Percentiles rank a stretch among this genome's conserved stretches.
Conservation (phyloP, 495 filamentous ascomycete species). For the Umbilicaria muhlenbergii region DNA sequence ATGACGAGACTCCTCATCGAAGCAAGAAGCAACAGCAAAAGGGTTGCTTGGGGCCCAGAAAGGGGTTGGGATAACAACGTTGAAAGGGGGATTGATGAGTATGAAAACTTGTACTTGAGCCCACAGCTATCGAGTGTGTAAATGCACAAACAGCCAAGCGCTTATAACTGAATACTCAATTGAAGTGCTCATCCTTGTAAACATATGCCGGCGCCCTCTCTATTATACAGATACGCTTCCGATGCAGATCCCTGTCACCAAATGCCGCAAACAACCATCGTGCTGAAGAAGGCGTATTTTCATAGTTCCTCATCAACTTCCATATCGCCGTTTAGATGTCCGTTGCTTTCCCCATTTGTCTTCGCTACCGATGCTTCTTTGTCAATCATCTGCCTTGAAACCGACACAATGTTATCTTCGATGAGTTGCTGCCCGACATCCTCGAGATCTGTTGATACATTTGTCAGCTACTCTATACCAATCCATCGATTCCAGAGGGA, state of each 20-base stretch:
- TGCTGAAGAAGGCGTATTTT: constrained; percentile 1
- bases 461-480: constrained; percentile 13
- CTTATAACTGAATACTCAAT: not conserved
- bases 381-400: constrained; percentile 96
- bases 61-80: constrained; percentile 39
- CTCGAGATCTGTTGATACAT: constrained; percentile 50
- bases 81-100: constrained; percentile 15
- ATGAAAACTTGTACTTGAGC: not conserved
- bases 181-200: not conserved
- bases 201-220: constrained; percentile 4
- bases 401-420: constrained; percentile 96
- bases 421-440: constrained; percentile 91
- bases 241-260: no score
- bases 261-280: no score
- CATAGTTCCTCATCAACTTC: constrained; percentile 44
- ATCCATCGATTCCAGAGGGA: not conserved
- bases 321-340: constrained; percentile 40
- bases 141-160: not conserved
- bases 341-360: constrained; percentile 20
- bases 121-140: not conserved
- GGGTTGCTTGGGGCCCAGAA: constrained; percentile 53
- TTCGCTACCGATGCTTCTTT: constrained; percentile 74
- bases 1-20: constrained; percentile 52
- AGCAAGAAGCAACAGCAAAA: constrained; percentile 30
- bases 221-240: constrained; percentile 1